Conservation (phyloP, 306 rosid genomes). For the Carpinus viminea region DNA sequence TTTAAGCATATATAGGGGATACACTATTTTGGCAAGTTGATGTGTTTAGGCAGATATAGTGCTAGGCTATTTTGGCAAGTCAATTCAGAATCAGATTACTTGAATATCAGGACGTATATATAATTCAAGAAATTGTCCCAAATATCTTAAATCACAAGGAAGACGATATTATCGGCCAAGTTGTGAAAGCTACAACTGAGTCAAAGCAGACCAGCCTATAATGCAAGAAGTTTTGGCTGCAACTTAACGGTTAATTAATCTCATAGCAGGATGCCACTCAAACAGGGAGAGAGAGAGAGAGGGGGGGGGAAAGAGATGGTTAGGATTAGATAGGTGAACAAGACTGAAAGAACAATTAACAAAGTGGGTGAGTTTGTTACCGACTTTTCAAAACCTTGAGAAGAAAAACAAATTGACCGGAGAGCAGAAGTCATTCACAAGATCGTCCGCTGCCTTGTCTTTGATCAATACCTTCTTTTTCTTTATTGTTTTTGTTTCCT, state of each 20-base stretch:
- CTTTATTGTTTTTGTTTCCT: background rate
- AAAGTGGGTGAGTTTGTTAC: conserved; percentile 75
- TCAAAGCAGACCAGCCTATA: conserved; percentile 17
- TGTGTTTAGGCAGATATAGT: no score
- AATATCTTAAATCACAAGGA: conserved; percentile 39
- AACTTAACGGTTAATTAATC: conserved; percentile 31
- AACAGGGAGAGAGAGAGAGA: conserved; percentile 5
- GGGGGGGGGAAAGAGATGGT: background rate
- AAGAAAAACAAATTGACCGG: conserved; percentile 29
- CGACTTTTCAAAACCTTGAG: conserved; percentile 42
- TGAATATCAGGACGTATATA: no score
- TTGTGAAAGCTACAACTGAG: conserved; percentile 20
- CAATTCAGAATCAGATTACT: no score
- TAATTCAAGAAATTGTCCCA: background rate
- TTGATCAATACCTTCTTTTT: no score
- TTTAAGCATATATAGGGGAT: no score
- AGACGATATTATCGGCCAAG: background rate
- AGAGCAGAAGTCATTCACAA: conserved; percentile 41
- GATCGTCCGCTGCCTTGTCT: conserved; percentile 6
- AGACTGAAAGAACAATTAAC: conserved; percentile 26
- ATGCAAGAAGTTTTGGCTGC: background rate
- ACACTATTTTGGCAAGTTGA: no score
- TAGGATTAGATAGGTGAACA: conserved; percentile 63
- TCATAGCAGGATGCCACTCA: conserved; percentile 40
- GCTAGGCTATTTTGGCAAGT: no score